Evolutionary conservation across 1,139 yeast genomes (phyloP), one percentile per base, ranked within the genome.

Genomic region (Suhomyces bolitotheri): DNA sequence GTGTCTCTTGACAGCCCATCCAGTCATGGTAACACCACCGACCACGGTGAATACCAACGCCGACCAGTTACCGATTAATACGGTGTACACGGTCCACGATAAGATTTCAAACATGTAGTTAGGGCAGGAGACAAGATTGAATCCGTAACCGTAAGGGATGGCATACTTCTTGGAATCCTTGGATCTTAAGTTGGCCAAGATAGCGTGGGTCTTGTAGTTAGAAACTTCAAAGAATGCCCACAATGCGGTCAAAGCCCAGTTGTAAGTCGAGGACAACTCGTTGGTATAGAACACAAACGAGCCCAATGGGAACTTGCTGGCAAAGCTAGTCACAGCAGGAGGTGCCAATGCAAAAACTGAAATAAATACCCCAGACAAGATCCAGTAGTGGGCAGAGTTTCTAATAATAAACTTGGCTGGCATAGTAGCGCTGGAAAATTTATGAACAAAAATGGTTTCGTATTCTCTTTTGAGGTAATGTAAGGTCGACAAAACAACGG

Each of bases 351-450:
- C 82, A 49, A 72, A 78, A 3, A 88, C 78, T 35, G 86, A 70
- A 46, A 79, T 71, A 22, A 43, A 25, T 25, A 85, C 58, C 1
- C 97, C 97, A 29, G 92, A 83, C 45, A 92, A 67, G 20, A 87
- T 58, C 97, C 97, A 90, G 65, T 92, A 92, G 60, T 92, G 97
- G 45, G 76, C 71, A 24, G 90, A 82, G 67, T 92, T 92, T 64
- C 90, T 88, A 72, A 92, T 85, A 44, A 92, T 66, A 62, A 88
- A 86, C 59, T 78, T 76, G 31, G 83, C 56, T 3, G 98, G 98
- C 98, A 92, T 92, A 19, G 98, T 92, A 19, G 88, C 80, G 44
- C 81, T 71, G 20, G 96, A 86, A 57, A 92, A 92, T 45, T 71
- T 75, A 64, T 92, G 98, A 31, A 92, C 82, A 53, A 77, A 82